Evolutionary conservation across 2,329 filamentous ascomycete genomes (phyloP).

Genomic region (Aspergillus texensis): DNA sequence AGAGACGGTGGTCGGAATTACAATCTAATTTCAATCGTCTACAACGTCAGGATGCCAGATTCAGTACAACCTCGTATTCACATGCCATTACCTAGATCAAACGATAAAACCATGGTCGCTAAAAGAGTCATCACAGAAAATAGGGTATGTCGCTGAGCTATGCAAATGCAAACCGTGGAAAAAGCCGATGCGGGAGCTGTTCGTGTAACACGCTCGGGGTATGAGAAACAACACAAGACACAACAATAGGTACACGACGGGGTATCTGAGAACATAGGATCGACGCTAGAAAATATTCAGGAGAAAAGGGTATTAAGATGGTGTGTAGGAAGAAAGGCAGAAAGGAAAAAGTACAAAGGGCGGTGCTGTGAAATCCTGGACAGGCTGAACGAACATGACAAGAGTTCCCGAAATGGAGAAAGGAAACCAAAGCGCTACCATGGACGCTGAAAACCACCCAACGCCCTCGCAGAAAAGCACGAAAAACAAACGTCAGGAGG

Average conservation of each 20-base stretch:
- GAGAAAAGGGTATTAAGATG: not conserved
- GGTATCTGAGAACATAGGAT: conserved; percentile 22
- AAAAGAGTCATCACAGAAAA: not conserved
- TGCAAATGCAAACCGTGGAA: conserved; percentile 19
- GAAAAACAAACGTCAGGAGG: not conserved
- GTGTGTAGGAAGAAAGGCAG: not conserved
- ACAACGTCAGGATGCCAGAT: not conserved
- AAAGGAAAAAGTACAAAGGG: not conserved
- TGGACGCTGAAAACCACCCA: not conserved
- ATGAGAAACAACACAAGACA: conserved; percentile 16
- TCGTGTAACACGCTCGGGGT: conserved; percentile 26
- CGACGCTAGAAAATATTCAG: conserved; percentile 1
- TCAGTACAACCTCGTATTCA: conserved; percentile 4
- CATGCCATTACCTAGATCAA: conserved; percentile 4
- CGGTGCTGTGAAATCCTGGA: conserved; percentile 1
- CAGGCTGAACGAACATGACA: conserved; percentile 6
- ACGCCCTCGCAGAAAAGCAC: conserved; percentile 18
- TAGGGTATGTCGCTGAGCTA: conserved; percentile 27
- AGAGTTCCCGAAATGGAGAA: conserved; percentile 18
- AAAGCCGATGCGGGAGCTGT: conserved; percentile 21
- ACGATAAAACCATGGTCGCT: conserved; percentile 1
- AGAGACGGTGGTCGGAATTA: not conserved
- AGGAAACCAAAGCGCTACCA: not conserved
- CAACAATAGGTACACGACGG: conserved; percentile 22
- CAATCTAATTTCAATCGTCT: not conserved